Conservation (phyloP, 2,329 filamentous ascomycete species). For the Penicillium griseofulvum region DNA sequence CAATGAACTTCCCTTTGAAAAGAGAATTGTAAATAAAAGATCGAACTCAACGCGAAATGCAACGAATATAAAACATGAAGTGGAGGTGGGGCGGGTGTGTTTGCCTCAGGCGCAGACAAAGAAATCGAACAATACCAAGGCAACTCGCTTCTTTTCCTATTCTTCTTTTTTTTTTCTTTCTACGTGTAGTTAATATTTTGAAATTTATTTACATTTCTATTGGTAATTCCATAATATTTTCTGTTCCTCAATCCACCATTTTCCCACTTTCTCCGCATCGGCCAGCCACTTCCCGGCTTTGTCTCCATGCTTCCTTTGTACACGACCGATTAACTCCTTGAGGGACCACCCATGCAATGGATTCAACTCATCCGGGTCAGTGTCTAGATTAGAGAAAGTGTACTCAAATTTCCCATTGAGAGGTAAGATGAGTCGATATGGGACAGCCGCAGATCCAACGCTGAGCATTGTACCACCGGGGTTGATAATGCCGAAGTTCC, state of each 20-base stretch:
- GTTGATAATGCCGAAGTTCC: slow-evolving; percentile 35
- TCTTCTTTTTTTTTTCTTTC: slow-evolving; percentile 6
- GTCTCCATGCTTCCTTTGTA: slow-evolving; percentile 28
- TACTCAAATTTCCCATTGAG: slow-evolving; percentile 67
- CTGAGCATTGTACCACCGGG: slow-evolving; percentile 50
- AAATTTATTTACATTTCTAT: slow-evolving; percentile 1
- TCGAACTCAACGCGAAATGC: not conserved
- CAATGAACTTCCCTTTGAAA: not conserved
- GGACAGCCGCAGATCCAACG: slow-evolving; percentile 73
- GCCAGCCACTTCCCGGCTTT: slow-evolving; percentile 35
- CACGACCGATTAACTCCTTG: slow-evolving; percentile 22
- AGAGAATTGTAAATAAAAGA: not conserved
- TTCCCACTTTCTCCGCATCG: slow-evolving; percentile 35
- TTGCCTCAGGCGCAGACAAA: slow-evolving; percentile 31
- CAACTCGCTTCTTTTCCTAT: slow-evolving; percentile 3
- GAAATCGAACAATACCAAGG: slow-evolving; percentile 13
- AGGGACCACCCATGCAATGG: slow-evolving; percentile 33
- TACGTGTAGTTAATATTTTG: not conserved
- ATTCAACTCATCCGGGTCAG: slow-evolving; percentile 34
- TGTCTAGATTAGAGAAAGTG: slow-evolving; percentile 33
- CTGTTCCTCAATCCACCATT: slow-evolving; percentile 40
- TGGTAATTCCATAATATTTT: slow-evolving; percentile 26
- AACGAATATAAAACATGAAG: slow-evolving; percentile 9
- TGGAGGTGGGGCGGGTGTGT: slow-evolving; percentile 22
- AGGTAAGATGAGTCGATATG: slow-evolving; percentile 66